A percentile compares a stretch with the other conserved stretches of the same genome.
Evolutionary conservation across 2,329 filamentous ascomycete genomes (phyloP).

Genomic region (Epichloe baconii): DNA sequence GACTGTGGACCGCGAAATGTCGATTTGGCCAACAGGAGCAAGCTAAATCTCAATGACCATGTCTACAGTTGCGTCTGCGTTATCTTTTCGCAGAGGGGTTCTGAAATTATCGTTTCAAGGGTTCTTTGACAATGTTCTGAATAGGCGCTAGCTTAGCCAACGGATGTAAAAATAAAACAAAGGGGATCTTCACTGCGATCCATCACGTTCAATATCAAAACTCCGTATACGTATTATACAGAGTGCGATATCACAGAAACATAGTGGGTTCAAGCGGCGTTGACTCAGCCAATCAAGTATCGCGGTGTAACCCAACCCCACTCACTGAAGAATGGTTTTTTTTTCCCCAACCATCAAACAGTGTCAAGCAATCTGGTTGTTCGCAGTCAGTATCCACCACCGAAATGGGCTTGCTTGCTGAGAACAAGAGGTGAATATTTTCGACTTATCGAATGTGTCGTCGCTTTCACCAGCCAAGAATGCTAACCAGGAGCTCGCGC

Average conservation of each 20-base stretch:
- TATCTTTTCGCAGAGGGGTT: neutral
- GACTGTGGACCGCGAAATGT: neutral
- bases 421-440: constrained; percentile 19
- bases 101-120: neutral
- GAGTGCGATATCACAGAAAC: no score
- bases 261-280: neutral
- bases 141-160: neutral
- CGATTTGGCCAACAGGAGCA: neutral
- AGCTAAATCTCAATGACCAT: neutral
- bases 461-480: neutral
- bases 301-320: neutral
- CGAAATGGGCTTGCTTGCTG: constrained; percentile 24
- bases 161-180: neutral
- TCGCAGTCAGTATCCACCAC: constrained; percentile 2
- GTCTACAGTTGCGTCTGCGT: neutral
- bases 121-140: neutral
- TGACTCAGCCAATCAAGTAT: neutral
- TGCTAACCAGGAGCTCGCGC: neutral
- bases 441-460: neutral
- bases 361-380: neutral
- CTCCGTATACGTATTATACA: no score
- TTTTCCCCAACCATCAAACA: neutral
- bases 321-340: neutral
- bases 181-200: neutral
- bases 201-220: no score